Conservation (phyloP, 805 yeast genomes). For the Nakazawaea pomicola region DNA sequence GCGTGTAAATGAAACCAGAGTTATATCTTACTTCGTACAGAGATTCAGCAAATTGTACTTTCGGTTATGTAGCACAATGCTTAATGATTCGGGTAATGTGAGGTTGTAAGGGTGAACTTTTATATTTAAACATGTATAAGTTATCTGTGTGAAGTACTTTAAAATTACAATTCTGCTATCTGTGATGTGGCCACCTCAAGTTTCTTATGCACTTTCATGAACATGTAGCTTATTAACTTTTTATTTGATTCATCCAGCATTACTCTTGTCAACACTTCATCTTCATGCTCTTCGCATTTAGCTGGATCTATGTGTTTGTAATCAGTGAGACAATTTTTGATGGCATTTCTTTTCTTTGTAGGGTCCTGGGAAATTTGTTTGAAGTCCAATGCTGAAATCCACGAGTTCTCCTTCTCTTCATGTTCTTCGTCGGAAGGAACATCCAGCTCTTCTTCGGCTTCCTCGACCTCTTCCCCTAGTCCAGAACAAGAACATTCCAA, state of each 20-base stretch:
- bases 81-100: too few relatives aligned
- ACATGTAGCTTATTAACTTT: constrained; percentile 32
- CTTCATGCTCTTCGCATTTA: constrained; percentile 20
- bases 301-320: constrained; percentile 61
- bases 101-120: too few relatives aligned
- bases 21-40: too few relatives aligned
- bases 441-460: constrained; percentile 15
- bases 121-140: too few relatives aligned
- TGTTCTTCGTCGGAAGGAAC: constrained; percentile 21
- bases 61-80: too few relatives aligned
- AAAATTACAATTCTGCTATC: too few relatives aligned
- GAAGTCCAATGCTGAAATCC: constrained; percentile 55
- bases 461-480: constrained; percentile 33
- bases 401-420: constrained; percentile 26
- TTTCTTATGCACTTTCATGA: constrained; percentile 31
- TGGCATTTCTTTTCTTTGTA: constrained; percentile 32
- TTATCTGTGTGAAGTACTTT: too few relatives aligned
- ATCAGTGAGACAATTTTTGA: constrained; percentile 54
- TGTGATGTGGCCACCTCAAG: too few relatives aligned
- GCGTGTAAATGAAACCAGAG: too few relatives aligned
- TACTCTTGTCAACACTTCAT: constrained; percentile 28
- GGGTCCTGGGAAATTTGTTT: constrained; percentile 28
- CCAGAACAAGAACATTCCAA: constrained; percentile 63
- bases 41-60: too few relatives aligned
- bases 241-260: constrained; percentile 18